Conservation (phyloP, 2,329 filamentous ascomycete species). For the Orbilia brochopaga region DNA sequence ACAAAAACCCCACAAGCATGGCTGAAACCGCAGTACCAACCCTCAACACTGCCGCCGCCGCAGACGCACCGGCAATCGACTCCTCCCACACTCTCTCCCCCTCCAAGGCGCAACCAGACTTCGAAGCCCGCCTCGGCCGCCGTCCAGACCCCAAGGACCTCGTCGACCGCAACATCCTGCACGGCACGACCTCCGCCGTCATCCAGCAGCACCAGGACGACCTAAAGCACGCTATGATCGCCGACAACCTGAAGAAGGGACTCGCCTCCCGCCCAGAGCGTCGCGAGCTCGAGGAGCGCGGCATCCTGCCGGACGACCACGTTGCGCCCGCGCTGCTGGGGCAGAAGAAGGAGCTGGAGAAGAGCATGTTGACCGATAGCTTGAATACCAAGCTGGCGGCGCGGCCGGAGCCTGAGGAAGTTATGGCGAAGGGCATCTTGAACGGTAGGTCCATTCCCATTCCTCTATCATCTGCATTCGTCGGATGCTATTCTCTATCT, state of each 20-base stretch:
- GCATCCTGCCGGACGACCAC: conserved; percentile 53
- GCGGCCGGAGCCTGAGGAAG: conserved; percentile 52
- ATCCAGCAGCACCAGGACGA: conserved; percentile 44
- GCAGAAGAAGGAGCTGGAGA: conserved; percentile 54
- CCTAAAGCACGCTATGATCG: conserved; percentile 53
- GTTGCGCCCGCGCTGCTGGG: conserved; percentile 52
- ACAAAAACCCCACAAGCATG: conserved; percentile 29
- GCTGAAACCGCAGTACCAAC: conserved; percentile 13
- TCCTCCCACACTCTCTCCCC: conserved; percentile 31
- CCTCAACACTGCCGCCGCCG: conserved; percentile 11
- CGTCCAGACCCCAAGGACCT: conserved; percentile 42
- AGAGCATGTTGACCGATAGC: conserved; percentile 53
- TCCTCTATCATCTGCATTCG: background rate
- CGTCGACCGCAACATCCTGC: conserved; percentile 49
- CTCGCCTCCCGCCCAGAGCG: conserved; percentile 53
- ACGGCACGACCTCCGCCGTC: conserved; percentile 9
- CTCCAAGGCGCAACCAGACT: conserved; percentile 13
- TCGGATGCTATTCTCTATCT: no score
- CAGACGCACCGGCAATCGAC: conserved; percentile 20
- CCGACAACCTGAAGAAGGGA: conserved; percentile 53
- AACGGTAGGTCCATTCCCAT: conserved; percentile 30
- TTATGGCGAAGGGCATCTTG: conserved; percentile 55
- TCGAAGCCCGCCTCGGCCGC: conserved; percentile 43
- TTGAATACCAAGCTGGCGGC: conserved; percentile 54
- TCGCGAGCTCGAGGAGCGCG: conserved; percentile 54